Evolutionary conservation across 257 asterid genomes (phyloP), one percentile per base, ranked within the genome.

Genomic region (Nicotiana benthamiana): DNA sequence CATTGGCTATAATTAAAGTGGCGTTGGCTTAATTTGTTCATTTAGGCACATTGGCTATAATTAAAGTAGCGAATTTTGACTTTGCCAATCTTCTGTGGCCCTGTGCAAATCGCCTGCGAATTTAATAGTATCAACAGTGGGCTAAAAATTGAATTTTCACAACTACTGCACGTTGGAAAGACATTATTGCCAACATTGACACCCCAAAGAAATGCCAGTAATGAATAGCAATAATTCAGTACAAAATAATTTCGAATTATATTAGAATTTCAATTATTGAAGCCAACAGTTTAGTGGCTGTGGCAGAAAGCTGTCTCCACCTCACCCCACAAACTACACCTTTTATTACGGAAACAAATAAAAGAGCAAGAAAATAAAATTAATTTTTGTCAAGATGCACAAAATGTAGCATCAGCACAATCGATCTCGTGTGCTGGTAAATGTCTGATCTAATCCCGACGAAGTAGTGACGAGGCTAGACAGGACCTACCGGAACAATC

Each of bases 271-370:
- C 34, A 72, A 46, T 72, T 72, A 72, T 72, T 72, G 22, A 6
- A n/a, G 13, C 78, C 60, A 72, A 51, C 61, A 15, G 60, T 72
- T 72, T 15, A 72, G 60, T 24, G 56, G 18, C 56, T n/a, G 56
- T 51, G 78, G 9, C 78, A 72, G 59, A 72, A 48, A 46, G 61
- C 78, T 72, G 78, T 72, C 61, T 72, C 36, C 75, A 66, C 75
- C 1, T 7, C 17, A 36, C 30, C 53, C 53, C 28, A 36, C 54
- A 36, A 68, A 36, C 54, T 18, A 68, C 57, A 3, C 6, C 56
- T 51, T 51, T 51, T 15, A 11, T 1, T 54, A 6, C 60, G 17
- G 60, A 54, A 54, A 54, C 3, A 17, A 53, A 17, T 4, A 15
- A 54, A 54, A 54, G 60, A 54, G 20, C 48, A 40, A 0, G 10